Base-by-base conservation (phyloP, 306 rosid genomes). In the Bauhinia variegata region DNA sequence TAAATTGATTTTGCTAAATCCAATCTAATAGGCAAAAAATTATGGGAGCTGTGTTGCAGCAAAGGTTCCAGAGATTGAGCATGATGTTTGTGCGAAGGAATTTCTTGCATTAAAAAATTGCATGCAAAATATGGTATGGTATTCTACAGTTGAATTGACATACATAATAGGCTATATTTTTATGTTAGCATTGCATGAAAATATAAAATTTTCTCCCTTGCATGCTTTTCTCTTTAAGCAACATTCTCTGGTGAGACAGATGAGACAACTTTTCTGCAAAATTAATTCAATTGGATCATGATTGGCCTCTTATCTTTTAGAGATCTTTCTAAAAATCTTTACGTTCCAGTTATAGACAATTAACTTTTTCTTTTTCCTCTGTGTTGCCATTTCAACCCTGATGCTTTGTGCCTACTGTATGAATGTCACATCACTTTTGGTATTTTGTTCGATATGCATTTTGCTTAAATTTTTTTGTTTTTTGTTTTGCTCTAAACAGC, bases 51-150 rank as follows among this genome's bases (percentile, higher is more conserved):
- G 98, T 78, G 87, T 89, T 72, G 96, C 96, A 41, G 86, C 87
- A 7, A 93, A 90, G 79, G 90, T 93, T 85, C 99, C 99, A 48
- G 86, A 89, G 68, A 84, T 93, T 80, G 99, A 93, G 66, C 89
- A 68, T 38, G 91, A 90, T 73, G 75, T 90, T 76, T 93, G 97
- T 77, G 72, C 75, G 53, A 88, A 90, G 78, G 99, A 93, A 80
- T 90, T 93, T 86, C 59, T 86, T 34, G 89, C 81, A 65, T 84
- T 90, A 41, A 88, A 93, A 75, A 76, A 73, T 83, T 93, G 99
- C 78, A 86, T 90, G 99, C 96, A 88, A 75, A 83, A 82, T 55
- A 73, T 38, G 98, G 96, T 92, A 87, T 53, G 23, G 28, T 34
- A 71, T 47, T 62, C 75, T 54, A 47, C 46, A 28, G 15, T 37